Evolutionary conservation across 345 rosid species (phyloP).

Genomic region (Eucalyptus sp.): DNA sequence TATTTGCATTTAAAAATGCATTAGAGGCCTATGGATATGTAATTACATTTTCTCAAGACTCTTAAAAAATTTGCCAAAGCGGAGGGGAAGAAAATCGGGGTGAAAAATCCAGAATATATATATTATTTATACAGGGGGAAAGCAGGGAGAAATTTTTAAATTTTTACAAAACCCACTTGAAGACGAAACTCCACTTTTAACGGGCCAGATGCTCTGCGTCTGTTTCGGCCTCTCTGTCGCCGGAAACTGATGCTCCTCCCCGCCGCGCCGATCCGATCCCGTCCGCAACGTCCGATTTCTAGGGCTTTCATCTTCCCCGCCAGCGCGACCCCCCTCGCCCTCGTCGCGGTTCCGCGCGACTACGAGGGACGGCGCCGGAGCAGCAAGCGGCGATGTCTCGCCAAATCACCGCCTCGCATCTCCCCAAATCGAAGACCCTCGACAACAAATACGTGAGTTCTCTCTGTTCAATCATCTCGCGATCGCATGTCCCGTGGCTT

Average conservation of each 20-base stretch:
- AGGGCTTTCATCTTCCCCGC: background rate
- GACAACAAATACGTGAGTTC: slow-evolving; percentile 76
- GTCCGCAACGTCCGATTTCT: background rate
- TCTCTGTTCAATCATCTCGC: background rate
- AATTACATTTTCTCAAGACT: background rate
- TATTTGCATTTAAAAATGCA: background rate
- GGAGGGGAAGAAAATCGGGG: background rate
- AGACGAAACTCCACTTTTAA: background rate
- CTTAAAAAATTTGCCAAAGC: too few species aligned
- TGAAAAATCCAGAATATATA: background rate
- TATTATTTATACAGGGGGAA: background rate
- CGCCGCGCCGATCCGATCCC: background rate
- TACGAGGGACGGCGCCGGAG: background rate
- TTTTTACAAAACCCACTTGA: background rate
- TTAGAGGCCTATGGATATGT: background rate
- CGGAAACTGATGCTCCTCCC: background rate
- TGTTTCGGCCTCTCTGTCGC: background rate
- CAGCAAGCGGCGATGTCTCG: slow-evolving; percentile 17
- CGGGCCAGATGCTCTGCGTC: background rate
- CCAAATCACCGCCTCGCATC: slow-evolving; percentile 45
- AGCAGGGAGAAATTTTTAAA: background rate
- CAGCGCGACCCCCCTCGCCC: background rate
- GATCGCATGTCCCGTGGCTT: background rate
- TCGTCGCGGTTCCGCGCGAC: background rate
- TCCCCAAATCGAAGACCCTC: slow-evolving; percentile 79